These are phyloP conservation scores for Lentinula raphanica DNA, from an alignment of 768 basidiomycete species.

Conservation along the genomic window DNA sequence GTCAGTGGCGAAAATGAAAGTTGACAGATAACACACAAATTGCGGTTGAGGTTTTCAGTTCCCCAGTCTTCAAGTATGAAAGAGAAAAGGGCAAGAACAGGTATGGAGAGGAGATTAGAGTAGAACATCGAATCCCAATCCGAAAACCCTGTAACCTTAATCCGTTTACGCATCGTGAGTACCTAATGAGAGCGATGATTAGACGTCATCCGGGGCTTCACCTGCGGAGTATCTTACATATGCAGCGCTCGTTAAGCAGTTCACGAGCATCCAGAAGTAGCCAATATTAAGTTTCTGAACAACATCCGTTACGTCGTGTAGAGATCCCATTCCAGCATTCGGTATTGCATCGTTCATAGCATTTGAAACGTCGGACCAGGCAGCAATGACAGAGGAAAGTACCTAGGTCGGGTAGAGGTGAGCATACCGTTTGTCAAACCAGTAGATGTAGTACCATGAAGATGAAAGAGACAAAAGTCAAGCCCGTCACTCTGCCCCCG, in stretches of 20 bases:
- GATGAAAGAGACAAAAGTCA: conserved; percentile 85
- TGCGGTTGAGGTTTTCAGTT: conserved; percentile 62
- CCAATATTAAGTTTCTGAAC: conserved; percentile 63
- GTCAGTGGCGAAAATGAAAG: not conserved
- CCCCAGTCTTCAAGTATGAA: conserved; percentile 89
- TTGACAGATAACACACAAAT: conserved; percentile 68
- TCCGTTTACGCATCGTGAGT: conserved; percentile 91
- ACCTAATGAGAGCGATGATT: conserved; percentile 45
- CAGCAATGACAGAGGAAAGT: conserved; percentile 91
- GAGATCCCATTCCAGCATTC: conserved; percentile 25
- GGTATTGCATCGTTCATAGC: conserved; percentile 33
- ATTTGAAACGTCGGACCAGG: conserved; percentile 80
- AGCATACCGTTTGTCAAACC: not conserved
- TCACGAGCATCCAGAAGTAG: conserved; percentile 95
- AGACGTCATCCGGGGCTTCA: not conserved
- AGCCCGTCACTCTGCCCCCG: conserved; percentile 77
- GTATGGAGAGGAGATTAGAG: conserved; percentile 94
- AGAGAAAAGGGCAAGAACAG: conserved; percentile 79
- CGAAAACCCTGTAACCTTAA: conserved; percentile 90
- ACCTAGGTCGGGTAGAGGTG: conserved; percentile 42
- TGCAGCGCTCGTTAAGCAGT: conserved; percentile 84
- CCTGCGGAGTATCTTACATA: conserved; percentile 55
- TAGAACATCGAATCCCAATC: conserved; percentile 99
- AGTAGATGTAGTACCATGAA: conserved; percentile 65
- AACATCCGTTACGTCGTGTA: conserved; percentile 39